phyloP scores from a whole-genome alignment of 2,329 filamentous ascomycete species.

The Fusarium sp. region DNA sequence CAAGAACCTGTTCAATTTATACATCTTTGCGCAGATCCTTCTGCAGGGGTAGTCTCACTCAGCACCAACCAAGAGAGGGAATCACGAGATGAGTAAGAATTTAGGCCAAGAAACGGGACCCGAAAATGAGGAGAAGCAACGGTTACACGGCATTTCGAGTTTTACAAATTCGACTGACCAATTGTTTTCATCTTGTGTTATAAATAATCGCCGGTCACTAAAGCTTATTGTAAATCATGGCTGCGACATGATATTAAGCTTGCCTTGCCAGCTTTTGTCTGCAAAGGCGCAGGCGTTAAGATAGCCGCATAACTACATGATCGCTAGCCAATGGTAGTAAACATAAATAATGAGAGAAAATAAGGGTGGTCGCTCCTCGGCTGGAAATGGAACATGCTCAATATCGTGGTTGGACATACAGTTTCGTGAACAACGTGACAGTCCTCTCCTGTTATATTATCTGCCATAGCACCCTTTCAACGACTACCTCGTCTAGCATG shows the following conservation, averaged over 20 bases:
- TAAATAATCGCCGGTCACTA: neutral
- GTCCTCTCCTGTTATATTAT: no score
- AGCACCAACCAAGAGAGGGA: neutral
- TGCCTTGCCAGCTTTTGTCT: neutral
- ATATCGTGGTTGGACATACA: no score
- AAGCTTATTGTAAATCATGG: neutral
- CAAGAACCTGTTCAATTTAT: accelerated
- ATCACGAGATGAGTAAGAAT: neutral
- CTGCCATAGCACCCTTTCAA: no score
- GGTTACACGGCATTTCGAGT: neutral
- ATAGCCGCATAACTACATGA: neutral
- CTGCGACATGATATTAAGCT: neutral
- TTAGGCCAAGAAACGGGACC: neutral
- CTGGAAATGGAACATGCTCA: no score
- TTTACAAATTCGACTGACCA: neutral
- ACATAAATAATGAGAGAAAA: neutral
- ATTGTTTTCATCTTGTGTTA: accelerated
- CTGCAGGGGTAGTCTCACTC: neutral
- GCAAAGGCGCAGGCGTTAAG: accelerated
- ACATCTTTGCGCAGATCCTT: neutral
- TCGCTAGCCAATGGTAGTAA: no score
- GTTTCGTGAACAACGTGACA: no score
- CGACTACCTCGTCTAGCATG: no score
- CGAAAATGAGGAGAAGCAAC: neutral
- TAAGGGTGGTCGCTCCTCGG: no score